Conservation (phyloP, 2,329 filamentous ascomycete genomes). For the Paecilomyces variotii region DNA sequence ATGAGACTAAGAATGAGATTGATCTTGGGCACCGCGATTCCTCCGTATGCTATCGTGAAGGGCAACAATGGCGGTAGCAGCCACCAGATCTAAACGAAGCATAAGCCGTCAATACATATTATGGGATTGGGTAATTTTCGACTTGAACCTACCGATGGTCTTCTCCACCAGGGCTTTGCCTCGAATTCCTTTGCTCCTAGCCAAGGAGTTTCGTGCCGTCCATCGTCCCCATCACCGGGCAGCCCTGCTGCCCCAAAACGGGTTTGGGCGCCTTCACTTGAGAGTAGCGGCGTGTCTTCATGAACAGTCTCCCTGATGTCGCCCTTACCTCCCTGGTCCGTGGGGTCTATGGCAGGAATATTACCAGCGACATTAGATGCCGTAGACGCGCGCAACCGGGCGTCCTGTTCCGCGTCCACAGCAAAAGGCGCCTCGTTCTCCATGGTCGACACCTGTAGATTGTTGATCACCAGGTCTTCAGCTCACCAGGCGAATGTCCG, state of each 20-base stretch:
- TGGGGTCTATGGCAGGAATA: background rate
- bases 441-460: conserved; percentile 12
- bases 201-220: conserved; percentile 7
- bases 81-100: conserved; percentile 61
- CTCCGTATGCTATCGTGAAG: conserved; percentile 79
- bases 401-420: conserved; percentile 24
- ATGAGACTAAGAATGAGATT: conserved; percentile 80
- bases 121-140: background rate
- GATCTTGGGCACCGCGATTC: conserved; percentile 74
- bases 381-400: conserved; percentile 12
- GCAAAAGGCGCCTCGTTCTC: conserved; percentile 26
- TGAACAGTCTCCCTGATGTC: conserved; percentile 12
- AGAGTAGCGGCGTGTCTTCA: conserved; percentile 22
- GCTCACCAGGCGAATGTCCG: background rate
- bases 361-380: conserved; percentile 4
- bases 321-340: conserved; percentile 8
- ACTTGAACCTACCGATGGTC: conserved; percentile 39
- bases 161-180: conserved; percentile 42
- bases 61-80: conserved; percentile 71
- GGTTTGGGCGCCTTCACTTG: background rate
- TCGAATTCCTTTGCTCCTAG: conserved; percentile 26
- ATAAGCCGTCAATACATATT: background rate
- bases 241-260: conserved; percentile 1
- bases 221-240: conserved; percentile 3
- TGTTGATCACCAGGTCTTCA: background rate